These are phyloP conservation scores for Dittrichia graveolens DNA, from an alignment of 129 eudicot genomes.

Conservation along the genomic window DNA sequence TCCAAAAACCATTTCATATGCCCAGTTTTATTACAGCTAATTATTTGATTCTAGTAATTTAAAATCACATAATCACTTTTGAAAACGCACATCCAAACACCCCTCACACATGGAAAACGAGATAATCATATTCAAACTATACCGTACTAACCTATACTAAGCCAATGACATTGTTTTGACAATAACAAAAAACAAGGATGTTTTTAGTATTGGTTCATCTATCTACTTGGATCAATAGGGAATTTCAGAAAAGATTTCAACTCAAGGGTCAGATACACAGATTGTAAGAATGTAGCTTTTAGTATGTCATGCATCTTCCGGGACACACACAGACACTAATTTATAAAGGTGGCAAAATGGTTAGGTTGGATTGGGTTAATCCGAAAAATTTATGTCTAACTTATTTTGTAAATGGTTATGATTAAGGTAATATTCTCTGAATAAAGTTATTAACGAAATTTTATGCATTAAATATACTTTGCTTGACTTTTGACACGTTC, in stretches of 20 bases:
- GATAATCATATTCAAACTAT: background rate
- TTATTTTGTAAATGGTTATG: background rate
- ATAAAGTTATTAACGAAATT: background rate
- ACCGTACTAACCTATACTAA: background rate
- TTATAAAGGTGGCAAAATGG: background rate
- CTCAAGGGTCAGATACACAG: conserved; percentile 1
- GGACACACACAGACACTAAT: background rate
- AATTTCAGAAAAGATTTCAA: too few relatives aligned
- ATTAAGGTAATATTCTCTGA: background rate
- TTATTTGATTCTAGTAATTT: background rate
- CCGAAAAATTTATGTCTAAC: background rate
- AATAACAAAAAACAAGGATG: background rate
- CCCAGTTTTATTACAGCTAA: too few relatives aligned
- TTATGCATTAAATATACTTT: background rate
- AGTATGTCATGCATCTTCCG: background rate
- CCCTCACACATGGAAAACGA: background rate
- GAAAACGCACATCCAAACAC: background rate
- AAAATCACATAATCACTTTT: conserved; percentile 1
- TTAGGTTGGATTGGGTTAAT: background rate
- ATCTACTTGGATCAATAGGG: background rate
- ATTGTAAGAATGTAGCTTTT: background rate
- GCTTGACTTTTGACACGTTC: background rate
- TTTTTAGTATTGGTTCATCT: background rate
- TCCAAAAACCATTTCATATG: background rate
- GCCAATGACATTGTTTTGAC: background rate